phyloP scores from a whole-genome alignment of 2,329 filamentous ascomycete genomes.

The Venturia pyrina region DNA sequence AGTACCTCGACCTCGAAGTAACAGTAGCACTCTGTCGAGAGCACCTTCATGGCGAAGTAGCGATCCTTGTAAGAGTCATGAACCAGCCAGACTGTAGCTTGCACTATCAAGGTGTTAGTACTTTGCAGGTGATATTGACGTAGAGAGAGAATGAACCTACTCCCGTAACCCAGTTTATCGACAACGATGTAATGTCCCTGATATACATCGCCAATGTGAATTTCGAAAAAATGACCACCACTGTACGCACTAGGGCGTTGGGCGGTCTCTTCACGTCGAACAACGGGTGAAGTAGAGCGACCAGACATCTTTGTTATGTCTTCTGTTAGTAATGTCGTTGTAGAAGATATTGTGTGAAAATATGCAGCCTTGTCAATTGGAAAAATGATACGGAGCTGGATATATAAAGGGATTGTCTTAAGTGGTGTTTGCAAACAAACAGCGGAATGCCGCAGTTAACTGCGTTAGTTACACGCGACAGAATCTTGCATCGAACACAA shows the following conservation, averaged over 20 bases:
- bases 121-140: not conserved
- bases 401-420: not conserved
- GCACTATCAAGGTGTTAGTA: not conserved
- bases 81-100: not conserved
- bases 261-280: not conserved
- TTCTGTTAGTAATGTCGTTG: not conserved
- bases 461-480: no score
- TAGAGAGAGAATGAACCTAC: not conserved
- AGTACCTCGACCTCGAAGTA: not conserved
- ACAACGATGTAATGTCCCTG: not conserved
- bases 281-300: not conserved
- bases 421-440: not conserved
- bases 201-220: not conserved
- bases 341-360: not conserved
- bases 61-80: not conserved
- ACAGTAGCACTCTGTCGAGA: not conserved
- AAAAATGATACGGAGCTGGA: not conserved
- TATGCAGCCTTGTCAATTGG: not conserved
- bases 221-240: not conserved
- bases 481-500: no score
- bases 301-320: not conserved
- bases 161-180: not conserved
- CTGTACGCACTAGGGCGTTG: not conserved
- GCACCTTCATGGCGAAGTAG: not conserved
- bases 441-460: no score